Evolutionary conservation across 139 green algal species (phyloP).

Genomic region (Chlorella sp.): DNA sequence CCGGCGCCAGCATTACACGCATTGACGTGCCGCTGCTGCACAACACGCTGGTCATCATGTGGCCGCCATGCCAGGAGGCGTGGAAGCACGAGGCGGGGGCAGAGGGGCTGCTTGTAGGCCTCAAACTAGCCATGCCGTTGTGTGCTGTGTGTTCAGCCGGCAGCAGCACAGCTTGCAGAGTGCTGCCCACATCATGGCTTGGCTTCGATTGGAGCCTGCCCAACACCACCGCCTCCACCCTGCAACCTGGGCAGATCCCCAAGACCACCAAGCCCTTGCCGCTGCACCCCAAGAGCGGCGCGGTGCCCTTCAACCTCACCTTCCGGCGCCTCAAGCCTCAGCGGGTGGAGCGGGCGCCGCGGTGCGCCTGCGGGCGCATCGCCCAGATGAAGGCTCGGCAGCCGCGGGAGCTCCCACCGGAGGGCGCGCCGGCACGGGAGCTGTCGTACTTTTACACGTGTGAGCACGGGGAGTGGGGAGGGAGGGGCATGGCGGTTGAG

Average conservation of each 20-base stretch:
- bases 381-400: slow-evolving; percentile 32
- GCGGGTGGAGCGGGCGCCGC: slow-evolving; percentile 14
- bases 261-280: slow-evolving; percentile 14
- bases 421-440: neutral
- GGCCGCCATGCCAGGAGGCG: slow-evolving; percentile 42
- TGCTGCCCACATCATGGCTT: too few species aligned
- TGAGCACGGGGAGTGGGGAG: neutral
- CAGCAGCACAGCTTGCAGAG: too few species aligned
- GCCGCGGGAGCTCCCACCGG: neutral
- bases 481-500: neutral
- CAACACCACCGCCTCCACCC: neutral
- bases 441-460: too few species aligned
- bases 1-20: neutral
- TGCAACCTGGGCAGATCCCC: slow-evolving; percentile 31
- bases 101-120: neutral
- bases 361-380: slow-evolving; percentile 35
- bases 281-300: slow-evolving; percentile 27
- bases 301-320: slow-evolving; percentile 48
- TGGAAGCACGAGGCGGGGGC: slow-evolving; percentile 38
- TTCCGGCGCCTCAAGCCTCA: slow-evolving; percentile 39
- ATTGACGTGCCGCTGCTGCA: slow-evolving; percentile 43
- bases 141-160: too few species aligned
- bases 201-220: too few species aligned
- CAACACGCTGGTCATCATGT: slow-evolving; percentile 47
- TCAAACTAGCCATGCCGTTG: neutral